phyloP scores from a whole-genome alignment of 176 grass and related monocot genomes.

The Canna indica region DNA sequence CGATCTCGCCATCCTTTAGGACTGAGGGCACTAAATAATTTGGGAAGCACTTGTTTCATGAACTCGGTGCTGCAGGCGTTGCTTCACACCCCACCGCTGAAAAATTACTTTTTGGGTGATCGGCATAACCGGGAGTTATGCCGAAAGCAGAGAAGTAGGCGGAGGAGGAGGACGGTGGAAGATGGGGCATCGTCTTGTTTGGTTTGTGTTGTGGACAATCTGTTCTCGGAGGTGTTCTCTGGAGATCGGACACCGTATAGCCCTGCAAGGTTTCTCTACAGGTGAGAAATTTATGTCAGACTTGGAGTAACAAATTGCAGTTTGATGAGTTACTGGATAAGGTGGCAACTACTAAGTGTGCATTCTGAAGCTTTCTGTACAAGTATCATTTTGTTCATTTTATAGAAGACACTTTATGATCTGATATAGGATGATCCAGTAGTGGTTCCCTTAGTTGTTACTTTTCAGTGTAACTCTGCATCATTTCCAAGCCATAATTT shows the following conservation, averaged over 20 bases:
- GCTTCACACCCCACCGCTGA: constrained; percentile 18
- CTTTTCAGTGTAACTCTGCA: background rate
- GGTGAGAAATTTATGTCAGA: constrained; percentile 3
- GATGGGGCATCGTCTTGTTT: constrained; percentile 8
- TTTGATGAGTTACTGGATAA: background rate
- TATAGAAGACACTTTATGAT: background rate
- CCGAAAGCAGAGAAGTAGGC: constrained; percentile 7
- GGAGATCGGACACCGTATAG: constrained; percentile 19
- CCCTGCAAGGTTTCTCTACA: constrained; percentile 24
- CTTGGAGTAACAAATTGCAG: background rate
- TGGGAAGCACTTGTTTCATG: constrained; percentile 27
- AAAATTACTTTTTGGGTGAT: constrained; percentile 19
- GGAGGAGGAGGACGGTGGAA: background rate
- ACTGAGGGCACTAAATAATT: constrained; percentile 21
- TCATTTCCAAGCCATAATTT: no score
- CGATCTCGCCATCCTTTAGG: constrained; percentile 2
- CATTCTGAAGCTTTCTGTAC: background rate
- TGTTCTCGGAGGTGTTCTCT: constrained; percentile 20
- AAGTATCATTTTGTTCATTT: background rate
- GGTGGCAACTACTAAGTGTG: background rate
- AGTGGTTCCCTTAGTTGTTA: background rate
- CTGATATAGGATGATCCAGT: background rate
- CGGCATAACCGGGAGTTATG: constrained; percentile 10
- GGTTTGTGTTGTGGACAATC: constrained; percentile 10
- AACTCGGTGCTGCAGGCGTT: constrained; percentile 26